Conservation (phyloP, 257 asterid genomes). For the Solanum pinnatisectum region DNA sequence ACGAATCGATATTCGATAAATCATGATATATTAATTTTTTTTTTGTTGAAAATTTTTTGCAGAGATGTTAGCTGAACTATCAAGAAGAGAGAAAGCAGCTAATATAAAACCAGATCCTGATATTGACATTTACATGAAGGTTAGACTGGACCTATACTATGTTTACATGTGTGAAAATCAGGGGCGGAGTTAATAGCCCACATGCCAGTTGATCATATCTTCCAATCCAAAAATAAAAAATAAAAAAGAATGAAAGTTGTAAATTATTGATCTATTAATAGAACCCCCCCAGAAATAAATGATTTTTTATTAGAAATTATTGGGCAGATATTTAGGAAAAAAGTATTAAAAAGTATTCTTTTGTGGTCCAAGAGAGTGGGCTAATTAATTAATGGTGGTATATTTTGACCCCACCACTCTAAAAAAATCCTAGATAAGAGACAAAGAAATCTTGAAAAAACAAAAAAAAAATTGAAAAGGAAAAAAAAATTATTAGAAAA, state of each 20-base stretch:
- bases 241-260: background rate
- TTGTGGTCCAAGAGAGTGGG: background rate
- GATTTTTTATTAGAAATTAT: background rate
- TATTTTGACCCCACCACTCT: background rate
- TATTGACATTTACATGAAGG: slow-evolving; percentile 47
- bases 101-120: slow-evolving; percentile 43
- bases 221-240: background rate
- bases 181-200: background rate
- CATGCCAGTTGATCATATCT: background rate
- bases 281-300: background rate
- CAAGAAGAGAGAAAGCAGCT: slow-evolving; percentile 48
- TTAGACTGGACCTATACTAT: slow-evolving; percentile 4
- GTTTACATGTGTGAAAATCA: background rate
- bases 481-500: background rate
- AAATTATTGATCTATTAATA: background rate
- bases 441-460: background rate
- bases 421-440: background rate
- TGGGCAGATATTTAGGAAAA: background rate
- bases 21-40: too few relatives aligned
- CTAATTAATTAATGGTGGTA: background rate
- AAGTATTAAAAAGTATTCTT: background rate
- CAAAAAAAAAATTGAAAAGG: background rate
- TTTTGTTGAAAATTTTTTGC: slow-evolving; percentile 1
- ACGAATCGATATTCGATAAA: background rate
- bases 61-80: slow-evolving; percentile 67